A percentile compares a stretch with the other conserved stretches of the same genome.
Conservation (phyloP, 164 flowering plant genomes). For the Protea cynaroides region DNA sequence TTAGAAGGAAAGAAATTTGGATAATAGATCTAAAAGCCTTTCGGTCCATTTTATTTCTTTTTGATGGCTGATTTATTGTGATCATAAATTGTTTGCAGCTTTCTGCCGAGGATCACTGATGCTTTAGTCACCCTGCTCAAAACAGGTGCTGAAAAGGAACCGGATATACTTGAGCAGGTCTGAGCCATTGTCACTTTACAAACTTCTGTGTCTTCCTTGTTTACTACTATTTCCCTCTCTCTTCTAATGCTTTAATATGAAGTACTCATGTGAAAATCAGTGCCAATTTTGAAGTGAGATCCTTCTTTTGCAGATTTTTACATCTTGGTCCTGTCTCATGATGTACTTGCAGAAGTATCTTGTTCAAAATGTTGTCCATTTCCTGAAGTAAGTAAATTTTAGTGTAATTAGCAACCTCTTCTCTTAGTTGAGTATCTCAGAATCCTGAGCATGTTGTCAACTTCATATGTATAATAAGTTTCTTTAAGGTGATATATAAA, state of each 20-base stretch:
- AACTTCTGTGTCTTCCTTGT: neutral
- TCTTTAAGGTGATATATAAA: neutral
- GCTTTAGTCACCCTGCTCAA: slow-evolving; percentile 53
- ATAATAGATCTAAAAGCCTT: no score
- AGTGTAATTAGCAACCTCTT: neutral
- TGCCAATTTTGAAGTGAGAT: slow-evolving; percentile 5
- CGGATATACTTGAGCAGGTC: slow-evolving; percentile 91
- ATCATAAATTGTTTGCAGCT: slow-evolving; percentile 33
- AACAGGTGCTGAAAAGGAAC: slow-evolving; percentile 83
- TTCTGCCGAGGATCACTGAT: slow-evolving; percentile 48
- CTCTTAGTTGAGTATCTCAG: neutral
- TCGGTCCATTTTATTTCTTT: neutral
- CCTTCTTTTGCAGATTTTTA: slow-evolving; percentile 62
- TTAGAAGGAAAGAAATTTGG: neutral
- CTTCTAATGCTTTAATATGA: neutral
- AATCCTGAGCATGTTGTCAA: neutral
- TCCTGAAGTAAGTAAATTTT: slow-evolving; percentile 61
- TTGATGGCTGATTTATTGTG: slow-evolving; percentile 6
- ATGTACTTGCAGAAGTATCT: slow-evolving; percentile 83
- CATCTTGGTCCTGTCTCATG: slow-evolving; percentile 73
- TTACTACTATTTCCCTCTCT: neutral
- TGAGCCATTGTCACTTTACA: neutral
- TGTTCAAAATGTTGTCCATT: slow-evolving; percentile 31
- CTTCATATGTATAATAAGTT: neutral
- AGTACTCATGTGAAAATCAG: neutral